Conservation (phyloP, 208 protist genomes). For the Crithidia acanthocephali region DNA sequence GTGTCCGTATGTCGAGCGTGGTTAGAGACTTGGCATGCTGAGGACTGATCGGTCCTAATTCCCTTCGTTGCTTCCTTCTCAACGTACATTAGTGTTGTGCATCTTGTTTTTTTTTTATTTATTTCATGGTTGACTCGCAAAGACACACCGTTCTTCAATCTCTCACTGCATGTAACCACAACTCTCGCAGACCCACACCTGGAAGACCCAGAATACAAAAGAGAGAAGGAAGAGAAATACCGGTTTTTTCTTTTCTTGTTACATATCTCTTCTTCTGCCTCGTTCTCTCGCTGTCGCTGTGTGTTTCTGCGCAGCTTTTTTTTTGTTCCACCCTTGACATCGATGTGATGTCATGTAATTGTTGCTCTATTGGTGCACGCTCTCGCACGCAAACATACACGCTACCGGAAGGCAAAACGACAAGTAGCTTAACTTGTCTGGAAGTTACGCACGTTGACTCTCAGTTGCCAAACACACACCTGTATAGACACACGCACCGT, state of each 20-base stretch:
- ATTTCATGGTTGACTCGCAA: conserved; percentile 13
- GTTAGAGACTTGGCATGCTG: conserved; percentile 9
- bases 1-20: conserved; percentile 12
- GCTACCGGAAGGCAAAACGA: too few relatives aligned
- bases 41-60: conserved; percentile 20
- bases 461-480: not conserved
- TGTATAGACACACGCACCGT: not conserved
- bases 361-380: not conserved
- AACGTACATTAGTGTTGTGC: not conserved
- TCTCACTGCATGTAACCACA: not conserved
- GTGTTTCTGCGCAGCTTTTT: not conserved
- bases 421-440: not conserved
- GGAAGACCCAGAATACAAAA: conserved; percentile 9
- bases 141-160: not conserved
- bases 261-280: conserved; percentile 9
- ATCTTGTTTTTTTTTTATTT: conserved; percentile 18
- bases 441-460: too few relatives aligned
- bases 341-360: not conserved
- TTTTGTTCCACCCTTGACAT: not conserved
- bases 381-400: not conserved
- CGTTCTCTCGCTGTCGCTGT: not conserved
- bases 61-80: not conserved
- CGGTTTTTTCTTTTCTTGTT: conserved; percentile 6
- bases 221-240: conserved; percentile 12
- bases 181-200: not conserved